phyloP scores from a whole-genome alignment of 495 filamentous ascomycete species.

The Penicillium soppii region DNA sequence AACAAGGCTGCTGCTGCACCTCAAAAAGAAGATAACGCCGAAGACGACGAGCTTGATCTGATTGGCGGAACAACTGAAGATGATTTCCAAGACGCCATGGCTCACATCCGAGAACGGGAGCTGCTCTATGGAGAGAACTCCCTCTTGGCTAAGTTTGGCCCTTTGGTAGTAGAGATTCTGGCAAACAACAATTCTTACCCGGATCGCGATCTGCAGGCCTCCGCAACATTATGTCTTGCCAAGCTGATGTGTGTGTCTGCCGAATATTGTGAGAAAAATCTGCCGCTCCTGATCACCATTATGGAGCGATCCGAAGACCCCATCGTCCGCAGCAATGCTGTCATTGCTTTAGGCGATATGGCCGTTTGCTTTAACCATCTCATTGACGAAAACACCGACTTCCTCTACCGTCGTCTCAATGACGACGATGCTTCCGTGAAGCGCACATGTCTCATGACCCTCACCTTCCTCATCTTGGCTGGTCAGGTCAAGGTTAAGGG shows the following conservation, averaged over 20 bases:
- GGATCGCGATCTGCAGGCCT: constrained; percentile 84
- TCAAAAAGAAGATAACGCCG: constrained; percentile 45
- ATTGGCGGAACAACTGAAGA: constrained; percentile 98
- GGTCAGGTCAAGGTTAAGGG: constrained; percentile 99
- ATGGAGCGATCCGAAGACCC: constrained; percentile 90
- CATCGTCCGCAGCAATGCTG: constrained; percentile 89
- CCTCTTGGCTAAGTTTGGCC: constrained; percentile 84
- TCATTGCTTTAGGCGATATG: constrained; percentile 98
- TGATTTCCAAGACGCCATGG: constrained; percentile 96
- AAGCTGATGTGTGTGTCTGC: constrained; percentile 97
- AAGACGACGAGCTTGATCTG: constrained; percentile 82
- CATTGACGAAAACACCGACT: constrained; percentile 98
- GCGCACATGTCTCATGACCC: constrained; percentile 95
- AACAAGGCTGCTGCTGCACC: constrained; percentile 56
- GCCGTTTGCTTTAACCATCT: constrained; percentile 99
- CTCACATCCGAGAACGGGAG: constrained; percentile 90
- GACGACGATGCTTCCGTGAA: constrained; percentile 89
- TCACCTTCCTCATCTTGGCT: constrained; percentile 95
- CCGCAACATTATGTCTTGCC: constrained; percentile 92
- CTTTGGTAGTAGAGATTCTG: constrained; percentile 88
- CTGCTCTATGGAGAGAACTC: constrained; percentile 85
- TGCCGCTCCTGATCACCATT: constrained; percentile 94
- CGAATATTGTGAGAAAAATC: constrained; percentile 92
- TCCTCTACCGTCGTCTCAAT: constrained; percentile 88
- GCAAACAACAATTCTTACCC: constrained; percentile 88